Conservation (phyloP, 352 stramenopile genomes). For the Pythium aristosporum region DNA sequence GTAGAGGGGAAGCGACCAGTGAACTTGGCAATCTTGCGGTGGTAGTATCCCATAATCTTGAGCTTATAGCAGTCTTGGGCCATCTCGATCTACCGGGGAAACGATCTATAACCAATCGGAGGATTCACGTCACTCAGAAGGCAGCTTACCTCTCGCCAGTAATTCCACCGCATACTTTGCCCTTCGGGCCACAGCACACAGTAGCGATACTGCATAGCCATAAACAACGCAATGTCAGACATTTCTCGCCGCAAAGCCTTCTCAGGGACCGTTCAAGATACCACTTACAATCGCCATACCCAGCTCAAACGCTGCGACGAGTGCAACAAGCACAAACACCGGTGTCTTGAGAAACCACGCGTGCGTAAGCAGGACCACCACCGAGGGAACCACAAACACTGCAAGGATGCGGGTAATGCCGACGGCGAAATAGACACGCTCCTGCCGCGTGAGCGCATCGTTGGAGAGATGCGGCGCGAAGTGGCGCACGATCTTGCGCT, state of each 20-base stretch:
- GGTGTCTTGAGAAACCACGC: conserved; percentile 59
- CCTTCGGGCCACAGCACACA: conserved; percentile 75
- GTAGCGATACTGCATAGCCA: conserved; percentile 53
- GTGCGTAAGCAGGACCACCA: conserved; percentile 45
- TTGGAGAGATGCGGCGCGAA: conserved; percentile 72
- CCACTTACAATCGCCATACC: conserved; percentile 45
- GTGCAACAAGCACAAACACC: conserved; percentile 55
- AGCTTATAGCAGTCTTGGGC: conserved; percentile 69
- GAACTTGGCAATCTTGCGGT: conserved; percentile 81
- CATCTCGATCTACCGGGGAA: conserved; percentile 54
- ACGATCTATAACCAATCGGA: neutral
- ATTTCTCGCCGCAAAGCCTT: neutral
- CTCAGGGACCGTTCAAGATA: neutral
- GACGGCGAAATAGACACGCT: conserved; percentile 56
- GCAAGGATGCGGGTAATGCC: conserved; percentile 49
- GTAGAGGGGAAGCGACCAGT: conserved; percentile 50
- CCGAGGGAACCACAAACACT: conserved; percentile 54
- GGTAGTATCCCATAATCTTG: conserved; percentile 84
- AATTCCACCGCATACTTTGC: conserved; percentile 58
- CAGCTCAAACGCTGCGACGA: conserved; percentile 53
- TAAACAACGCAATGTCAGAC: neutral
- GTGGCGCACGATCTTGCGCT: conserved; percentile 68
- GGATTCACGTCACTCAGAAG: neutral
- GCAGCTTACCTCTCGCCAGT: conserved; percentile 60
- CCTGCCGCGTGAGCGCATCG: conserved; percentile 44